phyloP scores from a whole-genome alignment of 257 asterid species.

The Orobanche coerulescens region DNA sequence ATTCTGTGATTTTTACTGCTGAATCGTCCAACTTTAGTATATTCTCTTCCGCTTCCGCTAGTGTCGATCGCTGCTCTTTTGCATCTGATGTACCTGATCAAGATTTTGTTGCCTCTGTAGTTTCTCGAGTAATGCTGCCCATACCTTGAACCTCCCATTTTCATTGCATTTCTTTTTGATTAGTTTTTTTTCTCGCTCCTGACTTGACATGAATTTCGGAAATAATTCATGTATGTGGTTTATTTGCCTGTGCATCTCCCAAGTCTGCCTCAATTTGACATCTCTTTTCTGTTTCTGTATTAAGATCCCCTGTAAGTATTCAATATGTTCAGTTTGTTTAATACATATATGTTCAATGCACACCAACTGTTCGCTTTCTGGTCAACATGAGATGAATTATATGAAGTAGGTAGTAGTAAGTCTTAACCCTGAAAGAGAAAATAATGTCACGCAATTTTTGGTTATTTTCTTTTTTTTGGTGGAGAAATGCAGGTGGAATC shows the following conservation, averaged over 20 bases:
- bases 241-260: too few species aligned
- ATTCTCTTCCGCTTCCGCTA: slow-evolving; percentile 83
- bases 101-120: slow-evolving; percentile 41
- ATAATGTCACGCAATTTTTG: background rate
- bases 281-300: background rate
- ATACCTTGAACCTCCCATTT: background rate
- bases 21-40: slow-evolving; percentile 72
- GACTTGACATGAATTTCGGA: slow-evolving; percentile 1
- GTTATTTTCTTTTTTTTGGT: background rate
- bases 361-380: slow-evolving; percentile 13
- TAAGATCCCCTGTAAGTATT: background rate
- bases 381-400: slow-evolving; percentile 9
- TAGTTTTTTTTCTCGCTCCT: background rate
- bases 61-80: slow-evolving; percentile 88
- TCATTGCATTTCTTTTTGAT: background rate
- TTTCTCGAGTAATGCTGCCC: slow-evolving; percentile 40
- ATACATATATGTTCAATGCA: slow-evolving; percentile 4
- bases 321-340: background rate
- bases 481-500: slow-evolving; percentile 14
- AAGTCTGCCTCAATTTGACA: slow-evolving; percentile 7
- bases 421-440: background rate
- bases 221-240: too few species aligned
- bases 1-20: slow-evolving; percentile 62
- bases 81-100: slow-evolving; percentile 78
- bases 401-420: background rate